Percentiles rank a stretch among this genome's conserved stretches.
Evolutionary conservation across 2,329 filamentous ascomycete species (phyloP).

Genomic region (Arthrinium puccinioides): DNA sequence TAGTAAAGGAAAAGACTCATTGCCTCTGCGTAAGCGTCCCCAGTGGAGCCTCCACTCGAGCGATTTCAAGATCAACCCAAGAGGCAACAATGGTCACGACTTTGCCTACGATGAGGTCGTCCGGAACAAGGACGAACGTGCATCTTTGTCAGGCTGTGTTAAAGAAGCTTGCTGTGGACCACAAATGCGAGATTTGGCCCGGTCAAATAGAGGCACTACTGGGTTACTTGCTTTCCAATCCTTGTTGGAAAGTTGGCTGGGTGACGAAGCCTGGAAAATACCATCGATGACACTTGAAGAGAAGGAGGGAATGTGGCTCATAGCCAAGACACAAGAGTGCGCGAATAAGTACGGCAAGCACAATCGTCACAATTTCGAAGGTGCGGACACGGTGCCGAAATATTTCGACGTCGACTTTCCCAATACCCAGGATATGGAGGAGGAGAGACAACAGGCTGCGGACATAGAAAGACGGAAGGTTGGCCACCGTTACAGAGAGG

Average conservation of each 20-base stretch:
- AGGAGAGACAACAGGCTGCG: conserved; percentile 58
- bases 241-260: conserved; percentile 50
- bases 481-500: conserved; percentile 70
- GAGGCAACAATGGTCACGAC: conserved; percentile 60
- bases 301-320: conserved; percentile 59
- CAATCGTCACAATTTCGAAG: conserved; percentile 59
- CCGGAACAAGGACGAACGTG: conserved; percentile 60
- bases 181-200: conserved; percentile 60
- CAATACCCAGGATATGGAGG: conserved; percentile 69
- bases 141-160: conserved; percentile 66
- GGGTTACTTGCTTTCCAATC: conserved; percentile 15
- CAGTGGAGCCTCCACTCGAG: conserved; percentile 50
- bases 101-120: conserved; percentile 72
- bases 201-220: conserved; percentile 35
- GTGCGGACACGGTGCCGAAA: conserved; percentile 69
- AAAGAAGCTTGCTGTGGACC: conserved; percentile 71
- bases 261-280: conserved; percentile 51
- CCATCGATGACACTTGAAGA: conserved; percentile 52
- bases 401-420: conserved; percentile 93
- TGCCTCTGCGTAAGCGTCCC: conserved; percentile 50
- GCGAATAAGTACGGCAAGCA: conserved; percentile 74
- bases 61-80: conserved; percentile 79
- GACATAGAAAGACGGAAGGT: conserved; percentile 57
- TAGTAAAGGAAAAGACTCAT: conserved; percentile 16
- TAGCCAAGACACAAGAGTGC: conserved; percentile 66